Percentiles rank a stretch among this genome's conserved stretches.
Evolutionary conservation across 2,329 filamentous ascomycete species (phyloP).

Genomic region (Colletotrichum ledebouriae): DNA sequence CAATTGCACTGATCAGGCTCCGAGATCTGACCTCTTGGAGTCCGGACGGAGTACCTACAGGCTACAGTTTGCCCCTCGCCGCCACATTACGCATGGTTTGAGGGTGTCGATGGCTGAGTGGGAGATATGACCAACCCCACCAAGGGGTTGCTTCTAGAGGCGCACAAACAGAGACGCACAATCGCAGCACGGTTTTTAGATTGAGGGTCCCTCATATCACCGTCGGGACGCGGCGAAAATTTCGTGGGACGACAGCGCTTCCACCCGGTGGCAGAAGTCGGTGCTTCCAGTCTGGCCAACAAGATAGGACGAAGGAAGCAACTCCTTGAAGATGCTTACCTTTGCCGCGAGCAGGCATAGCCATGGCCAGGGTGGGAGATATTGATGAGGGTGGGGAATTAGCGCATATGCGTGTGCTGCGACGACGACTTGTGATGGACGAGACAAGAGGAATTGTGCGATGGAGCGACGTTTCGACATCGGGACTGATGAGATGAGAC

Average conservation of each 20-base stretch:
- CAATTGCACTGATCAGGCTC: slow-evolving; percentile 31
- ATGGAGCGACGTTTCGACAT: slow-evolving; percentile 18
- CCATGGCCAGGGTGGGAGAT: slow-evolving; percentile 32
- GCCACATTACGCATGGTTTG: slow-evolving; percentile 34
- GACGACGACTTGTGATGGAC: slow-evolving; percentile 16
- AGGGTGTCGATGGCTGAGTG: slow-evolving; percentile 22
- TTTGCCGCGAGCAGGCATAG: slow-evolving; percentile 33
- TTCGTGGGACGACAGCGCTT: slow-evolving; percentile 27
- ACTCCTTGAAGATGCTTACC: slow-evolving; percentile 27
- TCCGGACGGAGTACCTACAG: slow-evolving; percentile 14
- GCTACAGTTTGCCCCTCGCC: slow-evolving; percentile 4
- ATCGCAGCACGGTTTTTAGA: slow-evolving; percentile 17
- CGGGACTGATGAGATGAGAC: slow-evolving; percentile 26
- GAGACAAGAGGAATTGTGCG: slow-evolving; percentile 18
- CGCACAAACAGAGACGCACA: slow-evolving; percentile 34
- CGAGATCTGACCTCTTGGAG: slow-evolving; percentile 23
- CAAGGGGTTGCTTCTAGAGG: slow-evolving; percentile 24
- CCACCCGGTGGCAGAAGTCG: slow-evolving; percentile 7
- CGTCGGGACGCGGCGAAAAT: slow-evolving; percentile 16
- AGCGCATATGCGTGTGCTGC: slow-evolving; percentile 18
- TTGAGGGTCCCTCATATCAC: slow-evolving; percentile 21
- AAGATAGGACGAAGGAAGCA: slow-evolving; percentile 30
- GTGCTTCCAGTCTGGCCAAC: slow-evolving; percentile 15
- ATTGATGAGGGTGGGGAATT: slow-evolving; percentile 20
- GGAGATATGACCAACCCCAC: slow-evolving; percentile 19